Percentiles rank a stretch among this genome's conserved stretches.
These are phyloP conservation scores for Chlorencoelia australis DNA, from an alignment of 2,329 filamentous ascomycete genomes.

Conservation along the genomic window DNA sequence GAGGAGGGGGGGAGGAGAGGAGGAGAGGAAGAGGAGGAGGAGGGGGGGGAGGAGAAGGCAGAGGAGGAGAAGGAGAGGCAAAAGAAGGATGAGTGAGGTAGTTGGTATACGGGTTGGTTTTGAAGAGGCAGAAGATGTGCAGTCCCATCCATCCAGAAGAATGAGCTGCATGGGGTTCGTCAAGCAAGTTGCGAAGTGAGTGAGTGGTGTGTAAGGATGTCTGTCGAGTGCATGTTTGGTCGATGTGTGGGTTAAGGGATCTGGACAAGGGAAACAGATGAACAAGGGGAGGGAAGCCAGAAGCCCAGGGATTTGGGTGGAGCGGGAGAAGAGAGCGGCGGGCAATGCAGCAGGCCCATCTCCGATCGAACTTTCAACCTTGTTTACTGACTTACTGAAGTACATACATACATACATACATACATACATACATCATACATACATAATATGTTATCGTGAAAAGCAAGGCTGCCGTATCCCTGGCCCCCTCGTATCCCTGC, in stretches of 20 bases:
- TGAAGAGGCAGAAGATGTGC: neutral
- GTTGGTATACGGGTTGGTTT: constrained; percentile 1
- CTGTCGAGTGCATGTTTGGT: neutral
- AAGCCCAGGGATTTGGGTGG: too few species aligned
- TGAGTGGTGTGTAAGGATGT: neutral
- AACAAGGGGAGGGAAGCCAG: too few species aligned
- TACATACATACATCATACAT: too few species aligned
- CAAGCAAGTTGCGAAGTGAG: neutral
- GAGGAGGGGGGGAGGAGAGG: neutral
- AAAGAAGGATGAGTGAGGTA: constrained; percentile 2
- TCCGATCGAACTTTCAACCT: too few species aligned
- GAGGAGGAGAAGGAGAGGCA: neutral
- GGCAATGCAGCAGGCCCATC: too few species aligned
- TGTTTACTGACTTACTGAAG: too few species aligned
- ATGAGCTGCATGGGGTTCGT: neutral
- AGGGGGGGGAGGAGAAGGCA: neutral
- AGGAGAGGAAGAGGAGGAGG: constrained; percentile 1
- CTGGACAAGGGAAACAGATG: neutral
- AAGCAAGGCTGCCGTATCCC: too few species aligned
- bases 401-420: too few species aligned
- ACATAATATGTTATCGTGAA: too few species aligned
- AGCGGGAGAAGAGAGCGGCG: too few species aligned
- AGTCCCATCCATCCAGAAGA: neutral
- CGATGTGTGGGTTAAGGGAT: neutral
- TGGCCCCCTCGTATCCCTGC: too few species aligned